phyloP scores from a whole-genome alignment of 1,284 basidiomycete genomes.

The Apiotrichum gamsii region DNA sequence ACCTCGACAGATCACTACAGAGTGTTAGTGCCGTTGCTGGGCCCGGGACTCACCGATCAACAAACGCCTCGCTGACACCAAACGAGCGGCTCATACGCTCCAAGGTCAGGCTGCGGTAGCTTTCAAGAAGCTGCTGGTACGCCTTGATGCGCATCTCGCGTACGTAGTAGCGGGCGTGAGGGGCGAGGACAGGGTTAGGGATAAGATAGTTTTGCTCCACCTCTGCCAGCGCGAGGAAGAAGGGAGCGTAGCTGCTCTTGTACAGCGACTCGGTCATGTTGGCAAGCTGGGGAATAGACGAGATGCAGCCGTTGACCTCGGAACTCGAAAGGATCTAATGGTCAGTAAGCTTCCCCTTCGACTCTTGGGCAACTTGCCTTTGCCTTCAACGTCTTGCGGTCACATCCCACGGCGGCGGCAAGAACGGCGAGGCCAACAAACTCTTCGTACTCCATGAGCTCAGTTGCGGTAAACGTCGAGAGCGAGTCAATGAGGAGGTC shows the following conservation, averaged over 20 bases:
- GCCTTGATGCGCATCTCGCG: conserved; percentile 96
- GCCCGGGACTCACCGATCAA: conserved; percentile 62
- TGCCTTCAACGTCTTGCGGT: conserved; percentile 84
- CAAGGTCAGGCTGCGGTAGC: conserved; percentile 82
- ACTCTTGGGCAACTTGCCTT: conserved; percentile 55
- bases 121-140: conserved; percentile 85
- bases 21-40: not conserved
- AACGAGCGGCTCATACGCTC: conserved; percentile 82
- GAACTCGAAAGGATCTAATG: conserved; percentile 52
- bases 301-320: conserved; percentile 51
- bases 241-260: conserved; percentile 88
- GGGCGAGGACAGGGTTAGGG: conserved; percentile 75
- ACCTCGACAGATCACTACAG: conserved; percentile 76
- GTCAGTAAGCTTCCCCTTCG: conserved; percentile 1
- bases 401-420: conserved; percentile 67
- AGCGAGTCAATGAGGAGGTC: conserved; percentile 81
- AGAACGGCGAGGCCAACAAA: conserved; percentile 85
- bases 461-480: conserved; percentile 88
- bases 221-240: conserved; percentile 83
- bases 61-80: conserved; percentile 80
- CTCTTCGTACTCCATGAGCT: conserved; percentile 82
- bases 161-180: conserved; percentile 84
- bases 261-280: conserved; percentile 60
- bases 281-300: conserved; percentile 51
- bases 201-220: conserved; percentile 82